Base-by-base conservation (phyloP, 441 rosid species). In the Croton laevigatus region DNA sequence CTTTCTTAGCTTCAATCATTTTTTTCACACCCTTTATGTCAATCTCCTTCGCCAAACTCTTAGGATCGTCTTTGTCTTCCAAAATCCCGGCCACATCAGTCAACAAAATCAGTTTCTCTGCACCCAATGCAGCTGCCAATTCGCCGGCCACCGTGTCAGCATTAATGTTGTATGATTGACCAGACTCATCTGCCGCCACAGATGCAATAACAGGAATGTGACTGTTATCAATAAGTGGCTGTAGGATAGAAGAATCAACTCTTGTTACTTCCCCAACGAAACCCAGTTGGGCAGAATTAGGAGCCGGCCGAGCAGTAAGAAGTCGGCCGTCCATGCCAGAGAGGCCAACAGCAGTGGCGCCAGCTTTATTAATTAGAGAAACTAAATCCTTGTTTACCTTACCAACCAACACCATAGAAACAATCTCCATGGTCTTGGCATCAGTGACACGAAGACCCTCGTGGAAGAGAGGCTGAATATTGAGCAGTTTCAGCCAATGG, bases 101-200 rank as follows among this genome's bases (percentile, higher is more conserved):
- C 77, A 92, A 42, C 70, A 92, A 65, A 66, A 92, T 94, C 85
- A 92, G 65, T 70, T 94, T 94, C 86, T 94, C 98, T 0, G 98
- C 98, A 13, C 95, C 94, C 20, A 94, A 76, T 3, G 99, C 97
- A 1, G 96, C 99, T 6, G 97, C 97, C 22, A 94, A 67, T 66
- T 94, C 99, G 34, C 98, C 99, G 0, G 97, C 99, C 59, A 92
- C 99, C 0, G 97, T 90, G 75, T 94, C 97, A 0, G 97, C 98
- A 73, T 92, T 92, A 42, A 94, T 94, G 75, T 94, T 92, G 38
- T 92, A 94, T 7, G 91, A 77, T 66, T 92, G 97, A 1, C 97
- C 97, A 0, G 58, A 32, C 63, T 82, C 89, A 63, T 91, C 97
- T 0, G 92, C 93, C 0, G 99, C 97, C 42, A 92, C 99, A 0